Conservation (phyloP, 2,329 filamentous ascomycete species). For the Lithohypha guttulata region DNA sequence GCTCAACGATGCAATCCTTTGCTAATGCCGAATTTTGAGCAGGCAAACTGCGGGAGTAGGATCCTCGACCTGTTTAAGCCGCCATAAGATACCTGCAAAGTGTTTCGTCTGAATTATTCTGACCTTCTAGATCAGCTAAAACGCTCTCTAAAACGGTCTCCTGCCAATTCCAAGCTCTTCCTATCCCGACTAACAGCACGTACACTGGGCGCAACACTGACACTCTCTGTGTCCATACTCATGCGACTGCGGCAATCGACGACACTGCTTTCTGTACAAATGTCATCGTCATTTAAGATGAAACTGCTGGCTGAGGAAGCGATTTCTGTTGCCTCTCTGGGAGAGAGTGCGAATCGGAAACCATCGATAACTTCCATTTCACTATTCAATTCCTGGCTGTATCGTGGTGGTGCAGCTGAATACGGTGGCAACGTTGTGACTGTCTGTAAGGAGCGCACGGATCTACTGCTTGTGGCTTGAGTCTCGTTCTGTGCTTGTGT, state of each 20-base stretch:
- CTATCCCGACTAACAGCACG: background rate
- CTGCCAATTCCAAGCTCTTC: background rate
- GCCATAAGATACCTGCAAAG: too few relatives aligned
- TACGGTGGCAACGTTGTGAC: constrained; percentile 17
- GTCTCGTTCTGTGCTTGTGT: constrained; percentile 9
- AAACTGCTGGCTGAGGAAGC: background rate
- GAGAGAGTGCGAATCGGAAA: constrained; percentile 30
- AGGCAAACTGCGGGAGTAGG: too few relatives aligned
- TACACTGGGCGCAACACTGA: constrained; percentile 8
- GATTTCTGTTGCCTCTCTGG: constrained; percentile 17
- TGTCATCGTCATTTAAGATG: constrained; percentile 5
- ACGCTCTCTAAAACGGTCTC: background rate
- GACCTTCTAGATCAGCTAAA: too few relatives aligned
- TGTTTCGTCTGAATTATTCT: background rate
- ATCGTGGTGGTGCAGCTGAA: constrained; percentile 29
- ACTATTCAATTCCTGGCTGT: constrained; percentile 30
- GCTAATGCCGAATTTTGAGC: too few relatives aligned
- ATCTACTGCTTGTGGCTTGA: constrained; percentile 17
- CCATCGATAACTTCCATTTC: constrained; percentile 33
- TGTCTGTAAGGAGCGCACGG: constrained; percentile 8
- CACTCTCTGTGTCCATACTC: constrained; percentile 30
- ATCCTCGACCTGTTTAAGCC: too few relatives aligned
- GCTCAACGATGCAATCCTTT: too few relatives aligned
- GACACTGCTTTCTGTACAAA: constrained; percentile 31
- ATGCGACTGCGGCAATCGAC: constrained; percentile 31